phyloP scores from a whole-genome alignment of 768 basidiomycete species.

The Pulveroboletus sp. region DNA sequence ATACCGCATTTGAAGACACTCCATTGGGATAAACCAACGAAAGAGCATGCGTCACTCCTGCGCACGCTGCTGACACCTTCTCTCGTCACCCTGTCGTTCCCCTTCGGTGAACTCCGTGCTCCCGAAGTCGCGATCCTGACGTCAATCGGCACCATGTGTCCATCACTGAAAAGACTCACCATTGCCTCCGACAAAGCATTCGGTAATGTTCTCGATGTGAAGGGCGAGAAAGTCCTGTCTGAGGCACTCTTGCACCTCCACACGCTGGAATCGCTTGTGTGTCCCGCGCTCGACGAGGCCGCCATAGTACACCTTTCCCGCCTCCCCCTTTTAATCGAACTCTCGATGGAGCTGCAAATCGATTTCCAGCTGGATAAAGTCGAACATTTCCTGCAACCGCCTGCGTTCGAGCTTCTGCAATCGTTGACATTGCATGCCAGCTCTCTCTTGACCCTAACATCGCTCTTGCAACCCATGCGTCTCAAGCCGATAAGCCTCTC shows the following conservation, averaged over 20 bases:
- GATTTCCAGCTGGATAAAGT: constrained; percentile 16
- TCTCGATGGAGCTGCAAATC: constrained; percentile 13
- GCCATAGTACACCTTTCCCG: constrained; percentile 24
- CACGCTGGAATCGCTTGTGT: constrained; percentile 15
- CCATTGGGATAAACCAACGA: constrained; percentile 14
- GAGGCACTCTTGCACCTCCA: constrained; percentile 17
- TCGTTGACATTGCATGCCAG: constrained; percentile 8
- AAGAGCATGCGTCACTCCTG: constrained; percentile 17
- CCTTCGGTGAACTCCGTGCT: constrained; percentile 4
- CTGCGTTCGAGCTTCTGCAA: constrained; percentile 14
- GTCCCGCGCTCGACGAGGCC: constrained; percentile 18
- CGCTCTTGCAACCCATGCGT: constrained; percentile 18
- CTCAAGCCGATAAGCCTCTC: constrained; percentile 13
- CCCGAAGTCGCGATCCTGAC: constrained; percentile 20
- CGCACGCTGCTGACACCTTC: constrained; percentile 21
- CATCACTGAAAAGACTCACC: constrained; percentile 13
- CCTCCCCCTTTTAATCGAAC: constrained; percentile 13
- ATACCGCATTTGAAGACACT: constrained; percentile 21
- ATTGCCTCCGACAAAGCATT: constrained; percentile 1
- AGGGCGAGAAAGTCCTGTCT: constrained; percentile 21
- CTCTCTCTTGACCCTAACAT: constrained; percentile 17
- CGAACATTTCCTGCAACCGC: constrained; percentile 5
- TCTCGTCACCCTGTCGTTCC: constrained; percentile 15
- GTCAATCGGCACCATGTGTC: constrained; percentile 20
- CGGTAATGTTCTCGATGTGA: constrained; percentile 2